Evolutionary conservation across 352 stramenopile genomes (phyloP).

Genomic region (Pythium plurisporium): DNA sequence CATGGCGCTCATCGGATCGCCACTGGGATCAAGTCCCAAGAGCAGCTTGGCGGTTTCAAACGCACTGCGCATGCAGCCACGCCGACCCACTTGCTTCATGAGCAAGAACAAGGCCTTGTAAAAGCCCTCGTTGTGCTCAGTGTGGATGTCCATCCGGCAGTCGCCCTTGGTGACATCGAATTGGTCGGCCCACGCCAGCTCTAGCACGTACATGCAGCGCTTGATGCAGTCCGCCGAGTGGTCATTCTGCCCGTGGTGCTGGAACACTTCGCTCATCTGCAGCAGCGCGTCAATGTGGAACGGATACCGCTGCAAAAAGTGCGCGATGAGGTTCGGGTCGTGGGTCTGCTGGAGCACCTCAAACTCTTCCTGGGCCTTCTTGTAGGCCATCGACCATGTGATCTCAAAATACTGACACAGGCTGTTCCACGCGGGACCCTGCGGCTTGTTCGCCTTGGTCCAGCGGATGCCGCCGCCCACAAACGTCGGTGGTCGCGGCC

Average conservation of each 20-base stretch:
- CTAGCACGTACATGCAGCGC: slow-evolving; percentile 77
- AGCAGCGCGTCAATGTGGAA: slow-evolving; percentile 84
- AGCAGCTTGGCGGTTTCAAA: slow-evolving; percentile 80
- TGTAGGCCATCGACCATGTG: slow-evolving; percentile 84
- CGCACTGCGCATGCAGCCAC: slow-evolving; percentile 78
- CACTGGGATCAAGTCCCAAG: slow-evolving; percentile 66
- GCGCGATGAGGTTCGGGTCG: slow-evolving; percentile 75
- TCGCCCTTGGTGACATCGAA: slow-evolving; percentile 80
- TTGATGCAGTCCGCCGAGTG: slow-evolving; percentile 83
- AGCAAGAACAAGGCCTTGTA: slow-evolving; percentile 74
- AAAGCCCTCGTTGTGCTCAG: slow-evolving; percentile 74
- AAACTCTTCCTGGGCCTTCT: slow-evolving; percentile 86
- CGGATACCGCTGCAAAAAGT: slow-evolving; percentile 79
- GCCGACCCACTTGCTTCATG: slow-evolving; percentile 80
- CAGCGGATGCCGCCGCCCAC: slow-evolving; percentile 83
- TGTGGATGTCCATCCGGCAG: slow-evolving; percentile 77
- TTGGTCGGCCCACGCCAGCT: slow-evolving; percentile 78
- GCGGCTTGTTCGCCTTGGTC: slow-evolving; percentile 76
- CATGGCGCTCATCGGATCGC: slow-evolving; percentile 78
- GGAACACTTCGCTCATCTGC: slow-evolving; percentile 85
- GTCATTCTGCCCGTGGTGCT: slow-evolving; percentile 87
- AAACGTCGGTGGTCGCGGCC: slow-evolving; percentile 82
- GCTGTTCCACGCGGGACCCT: slow-evolving; percentile 57
- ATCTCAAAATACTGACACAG: slow-evolving; percentile 80
- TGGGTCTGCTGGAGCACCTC: slow-evolving; percentile 75